Evolutionary conservation across 2,329 filamentous ascomycete genomes (phyloP).

Genomic region (Ceratocystis colombiana): DNA sequence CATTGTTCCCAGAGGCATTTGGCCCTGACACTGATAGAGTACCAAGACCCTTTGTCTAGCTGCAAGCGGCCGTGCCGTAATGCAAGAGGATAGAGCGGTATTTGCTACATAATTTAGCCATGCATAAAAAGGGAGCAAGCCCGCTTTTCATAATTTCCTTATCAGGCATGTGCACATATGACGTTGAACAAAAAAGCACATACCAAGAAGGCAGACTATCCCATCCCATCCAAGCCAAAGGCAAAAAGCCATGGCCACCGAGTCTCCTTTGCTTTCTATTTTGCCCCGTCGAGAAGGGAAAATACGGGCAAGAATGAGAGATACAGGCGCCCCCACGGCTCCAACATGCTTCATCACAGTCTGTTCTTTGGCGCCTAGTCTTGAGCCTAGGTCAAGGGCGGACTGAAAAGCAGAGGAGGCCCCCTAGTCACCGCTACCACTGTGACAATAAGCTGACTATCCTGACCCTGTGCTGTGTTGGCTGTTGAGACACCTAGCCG

Average conservation of each 20-base stretch:
- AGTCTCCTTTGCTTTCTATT: not conserved
- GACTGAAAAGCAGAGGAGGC: not conserved
- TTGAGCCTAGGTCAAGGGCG: not conserved
- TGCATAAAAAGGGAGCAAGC: not conserved
- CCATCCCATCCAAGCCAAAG: not conserved
- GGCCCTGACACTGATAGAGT: no score
- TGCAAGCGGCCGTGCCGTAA: no score
- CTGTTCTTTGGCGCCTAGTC: not conserved
- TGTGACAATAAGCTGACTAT: not conserved
- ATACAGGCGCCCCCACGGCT: not conserved
- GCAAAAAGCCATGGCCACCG: not conserved
- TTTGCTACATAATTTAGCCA: no score
- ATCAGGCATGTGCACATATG: not conserved
- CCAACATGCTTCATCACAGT: not conserved
- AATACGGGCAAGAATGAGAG: not conserved
- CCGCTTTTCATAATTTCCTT: not conserved
- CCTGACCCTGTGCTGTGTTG: not conserved
- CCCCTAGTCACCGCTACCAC: not conserved
- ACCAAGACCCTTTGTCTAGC: no score
- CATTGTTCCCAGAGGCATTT: no score
- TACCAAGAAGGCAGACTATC: not conserved
- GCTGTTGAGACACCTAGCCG: not conserved
- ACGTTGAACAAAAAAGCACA: not conserved
- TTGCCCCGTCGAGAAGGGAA: not conserved
- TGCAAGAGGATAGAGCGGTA: no score